Base-by-base conservation (phyloP, 306 rosid genomes). In the Ormosia semicastrata region DNA sequence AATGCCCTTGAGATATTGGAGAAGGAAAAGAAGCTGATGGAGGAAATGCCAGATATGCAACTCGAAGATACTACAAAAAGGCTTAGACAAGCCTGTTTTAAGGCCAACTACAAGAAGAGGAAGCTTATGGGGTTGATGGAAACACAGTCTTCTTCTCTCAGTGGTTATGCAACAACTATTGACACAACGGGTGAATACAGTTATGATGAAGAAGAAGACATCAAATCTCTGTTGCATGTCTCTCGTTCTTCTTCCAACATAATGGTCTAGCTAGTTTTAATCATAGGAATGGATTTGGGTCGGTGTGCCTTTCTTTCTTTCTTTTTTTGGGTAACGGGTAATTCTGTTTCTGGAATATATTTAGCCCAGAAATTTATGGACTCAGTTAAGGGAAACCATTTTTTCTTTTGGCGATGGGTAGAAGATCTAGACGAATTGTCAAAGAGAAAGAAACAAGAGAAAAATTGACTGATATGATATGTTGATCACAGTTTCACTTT, bases 41-140 rank as follows among this genome's bases (percentile, higher is more conserved):
- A 93, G 81, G 97, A 92, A 57, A 77, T 80, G 70, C 99, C 98
- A 0, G 98, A 95, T 73, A 60, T 87, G 77, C 85, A 93, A 13
- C 85, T 95, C 0, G 90, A 88, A 36, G 87, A 84, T 30, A 66
- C 74, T 14, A 95, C 98, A 2, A 95, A 92, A 73, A 85, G 91
- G 73, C 92, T 93, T 14, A 88, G 99, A 24, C 99, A 95, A 46
- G 97, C 94, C 0, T 93, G 99, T 37, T 95, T 95, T 29, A 95
- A 95, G 81, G 94, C 96, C 1, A 95, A 93, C 17, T 93, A 95
- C 83, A 95, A 95, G 91, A 93, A 92, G 79, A 92, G 96, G 73
- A 93, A 71, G 88, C 83, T 88, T 3, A 81, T 70, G 43, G 87
- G 63, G n/a, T 36, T 36, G 2, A 76, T 8, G 76, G 86, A 71